These are phyloP conservation scores for Raddia distichophylla DNA, from an alignment of 176 grass and related monocot species.

Conservation along the genomic window DNA sequence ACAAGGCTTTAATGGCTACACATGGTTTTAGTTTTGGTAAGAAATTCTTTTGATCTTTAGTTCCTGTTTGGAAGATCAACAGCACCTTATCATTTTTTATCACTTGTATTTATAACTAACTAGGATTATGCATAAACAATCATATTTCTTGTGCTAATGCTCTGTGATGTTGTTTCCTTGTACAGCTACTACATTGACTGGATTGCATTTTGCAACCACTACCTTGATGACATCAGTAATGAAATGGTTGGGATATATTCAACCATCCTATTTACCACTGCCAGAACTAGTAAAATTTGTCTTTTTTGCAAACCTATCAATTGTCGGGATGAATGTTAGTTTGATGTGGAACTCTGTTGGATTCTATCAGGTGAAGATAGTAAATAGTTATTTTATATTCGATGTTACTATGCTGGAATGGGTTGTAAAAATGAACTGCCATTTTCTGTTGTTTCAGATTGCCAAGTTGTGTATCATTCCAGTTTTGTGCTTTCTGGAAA, in stretches of 20 bases:
- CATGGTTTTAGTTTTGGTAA: constrained; percentile 39
- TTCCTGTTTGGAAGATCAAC: constrained; percentile 8
- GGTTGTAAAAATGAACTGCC: constrained; percentile 1
- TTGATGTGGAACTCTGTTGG: constrained; percentile 44
- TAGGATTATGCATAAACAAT: neutral
- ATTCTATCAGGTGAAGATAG: constrained; percentile 37
- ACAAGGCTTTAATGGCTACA: constrained; percentile 35
- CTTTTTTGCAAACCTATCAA: constrained; percentile 37
- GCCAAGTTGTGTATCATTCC: constrained; percentile 39
- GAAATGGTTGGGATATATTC: constrained; percentile 44
- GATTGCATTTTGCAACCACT: constrained; percentile 37
- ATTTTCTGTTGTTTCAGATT: constrained; percentile 30
- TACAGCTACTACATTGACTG: constrained; percentile 32
- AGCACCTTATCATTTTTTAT: neutral
- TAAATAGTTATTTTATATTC: neutral
- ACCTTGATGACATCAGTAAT: constrained; percentile 34
- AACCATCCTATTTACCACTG: constrained; percentile 32
- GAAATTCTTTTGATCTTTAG: neutral
- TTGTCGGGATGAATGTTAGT: constrained; percentile 42
- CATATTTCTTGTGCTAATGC: constrained; percentile 17
- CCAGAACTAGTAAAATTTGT: constrained; percentile 37
- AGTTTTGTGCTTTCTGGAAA: constrained; percentile 50
- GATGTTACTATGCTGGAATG: neutral
- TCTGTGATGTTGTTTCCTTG: constrained; percentile 10
- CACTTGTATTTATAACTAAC: neutral